Percentiles rank a stretch among this genome's conserved stretches.
These are phyloP conservation scores for Epichloe scottii DNA, from an alignment of 2,329 filamentous ascomycete species.

Conservation along the genomic window DNA sequence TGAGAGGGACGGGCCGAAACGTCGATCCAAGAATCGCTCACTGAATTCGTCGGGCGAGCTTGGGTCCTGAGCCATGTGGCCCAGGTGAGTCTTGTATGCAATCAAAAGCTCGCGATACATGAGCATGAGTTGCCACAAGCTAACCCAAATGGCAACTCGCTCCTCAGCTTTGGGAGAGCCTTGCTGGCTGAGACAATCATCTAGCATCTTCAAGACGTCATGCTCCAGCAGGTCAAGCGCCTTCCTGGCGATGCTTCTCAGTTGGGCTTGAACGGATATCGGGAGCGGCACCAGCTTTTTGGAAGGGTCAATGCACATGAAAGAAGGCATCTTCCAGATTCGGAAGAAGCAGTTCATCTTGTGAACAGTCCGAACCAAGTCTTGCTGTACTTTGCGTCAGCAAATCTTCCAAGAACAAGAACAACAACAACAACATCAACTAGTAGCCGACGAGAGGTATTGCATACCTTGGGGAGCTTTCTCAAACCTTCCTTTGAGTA, in stretches of 20 bases:
- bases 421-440: background rate
- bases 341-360: slow-evolving; percentile 37
- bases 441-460: background rate
- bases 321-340: slow-evolving; percentile 32
- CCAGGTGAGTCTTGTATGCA: slow-evolving; percentile 18
- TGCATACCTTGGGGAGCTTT: slow-evolving; percentile 27
- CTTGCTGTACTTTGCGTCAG: slow-evolving; percentile 22
- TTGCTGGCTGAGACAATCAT: slow-evolving; percentile 26
- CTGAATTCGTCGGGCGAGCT: slow-evolving; percentile 12
- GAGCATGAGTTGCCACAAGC: slow-evolving; percentile 36
- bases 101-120: slow-evolving; percentile 32
- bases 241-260: slow-evolving; percentile 26
- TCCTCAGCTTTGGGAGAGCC: slow-evolving; percentile 26
- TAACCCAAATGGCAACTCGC: slow-evolving; percentile 33
- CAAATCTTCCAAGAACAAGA: background rate
- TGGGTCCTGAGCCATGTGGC: slow-evolving; percentile 11
- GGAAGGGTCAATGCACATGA: slow-evolving; percentile 27
- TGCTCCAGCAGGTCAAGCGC: slow-evolving; percentile 25
- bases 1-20: background rate
- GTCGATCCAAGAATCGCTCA: background rate
- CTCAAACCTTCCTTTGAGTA: slow-evolving; percentile 22
- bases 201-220: slow-evolving; percentile 27
- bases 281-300: slow-evolving; percentile 25
- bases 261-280: slow-evolving; percentile 27
- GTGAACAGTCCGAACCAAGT: slow-evolving; percentile 30